phyloP scores from a whole-genome alignment of 2,329 filamentous ascomycete species.

The Fusarium haematococcum region DNA sequence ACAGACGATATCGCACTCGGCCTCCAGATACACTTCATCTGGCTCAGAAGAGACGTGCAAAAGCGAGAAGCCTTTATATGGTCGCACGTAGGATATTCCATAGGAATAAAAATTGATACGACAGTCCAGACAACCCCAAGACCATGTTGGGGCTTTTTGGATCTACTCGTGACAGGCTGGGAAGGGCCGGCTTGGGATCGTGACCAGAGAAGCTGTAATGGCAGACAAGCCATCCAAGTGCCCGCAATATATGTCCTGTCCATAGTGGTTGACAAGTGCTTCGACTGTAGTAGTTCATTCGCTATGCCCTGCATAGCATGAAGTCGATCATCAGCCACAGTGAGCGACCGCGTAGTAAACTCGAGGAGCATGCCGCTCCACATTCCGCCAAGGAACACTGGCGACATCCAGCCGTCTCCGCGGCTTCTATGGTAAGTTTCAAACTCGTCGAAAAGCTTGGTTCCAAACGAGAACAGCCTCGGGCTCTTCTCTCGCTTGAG shows the following conservation, averaged over 20 bases:
- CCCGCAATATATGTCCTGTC: constrained; percentile 1
- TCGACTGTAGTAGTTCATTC: background rate
- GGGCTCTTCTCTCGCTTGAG: background rate
- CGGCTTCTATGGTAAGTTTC: background rate
- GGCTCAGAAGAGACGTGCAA: background rate
- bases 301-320: background rate
- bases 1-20: background rate
- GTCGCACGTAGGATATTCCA: background rate
- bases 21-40: background rate
- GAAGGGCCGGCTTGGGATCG: background rate
- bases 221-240: constrained; percentile 1
- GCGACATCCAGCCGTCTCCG: background rate
- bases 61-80: background rate
- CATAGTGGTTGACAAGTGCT: background rate
- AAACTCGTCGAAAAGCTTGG: background rate
- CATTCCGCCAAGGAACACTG: background rate
- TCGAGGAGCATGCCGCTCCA: background rate
- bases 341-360: constrained; percentile 1
- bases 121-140: background rate
- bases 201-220: background rate
- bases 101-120: background rate
- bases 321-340: background rate
- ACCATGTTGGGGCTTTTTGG: background rate
- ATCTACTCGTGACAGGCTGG: background rate
- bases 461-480: background rate